These are phyloP conservation scores for Sergeia podlipaevii DNA, from an alignment of 208 protist species.

Conservation along the genomic window DNA sequence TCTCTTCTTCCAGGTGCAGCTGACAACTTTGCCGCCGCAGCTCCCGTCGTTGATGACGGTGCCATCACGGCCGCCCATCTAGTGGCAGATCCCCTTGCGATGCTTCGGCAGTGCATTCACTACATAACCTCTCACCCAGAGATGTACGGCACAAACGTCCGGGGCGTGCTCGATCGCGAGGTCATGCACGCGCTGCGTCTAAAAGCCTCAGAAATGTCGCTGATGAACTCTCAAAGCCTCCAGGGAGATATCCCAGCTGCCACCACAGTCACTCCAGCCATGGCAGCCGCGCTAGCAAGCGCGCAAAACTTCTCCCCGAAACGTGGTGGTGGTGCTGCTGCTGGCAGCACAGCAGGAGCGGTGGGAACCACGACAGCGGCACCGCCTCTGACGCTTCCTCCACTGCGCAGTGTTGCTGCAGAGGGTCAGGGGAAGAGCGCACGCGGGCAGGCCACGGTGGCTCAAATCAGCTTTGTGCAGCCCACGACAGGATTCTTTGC, in stretches of 20 bases:
- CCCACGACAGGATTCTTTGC: constrained; percentile 29
- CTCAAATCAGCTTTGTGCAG: constrained; percentile 33
- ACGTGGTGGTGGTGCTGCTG: too few species aligned
- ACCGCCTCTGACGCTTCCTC: too few species aligned
- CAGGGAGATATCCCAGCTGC: constrained; percentile 1
- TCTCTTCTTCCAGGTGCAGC: constrained; percentile 2
- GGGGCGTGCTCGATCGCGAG: constrained; percentile 62
- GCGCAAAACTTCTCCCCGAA: too few species aligned
- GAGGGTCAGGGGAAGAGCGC: too few species aligned
- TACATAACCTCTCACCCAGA: constrained; percentile 77
- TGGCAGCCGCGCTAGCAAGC: too few species aligned
- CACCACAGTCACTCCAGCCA: not conserved
- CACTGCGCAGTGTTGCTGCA: too few species aligned
- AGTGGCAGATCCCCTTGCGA: constrained; percentile 71
- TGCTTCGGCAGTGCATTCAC: constrained; percentile 71
- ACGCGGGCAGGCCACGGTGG: too few species aligned
- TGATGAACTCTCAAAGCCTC: constrained; percentile 19
- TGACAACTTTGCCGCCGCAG: not conserved
- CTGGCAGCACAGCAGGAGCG: too few species aligned
- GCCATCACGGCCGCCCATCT: constrained; percentile 4
- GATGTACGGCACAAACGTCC: constrained; percentile 68
- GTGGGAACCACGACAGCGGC: too few species aligned
- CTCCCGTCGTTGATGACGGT: not conserved
- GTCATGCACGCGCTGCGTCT: constrained; percentile 76
- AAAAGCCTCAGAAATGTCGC: constrained; percentile 61